phyloP scores from a whole-genome alignment of 2,329 filamentous ascomycete species.

The Microdochium trichocladiopsis region DNA sequence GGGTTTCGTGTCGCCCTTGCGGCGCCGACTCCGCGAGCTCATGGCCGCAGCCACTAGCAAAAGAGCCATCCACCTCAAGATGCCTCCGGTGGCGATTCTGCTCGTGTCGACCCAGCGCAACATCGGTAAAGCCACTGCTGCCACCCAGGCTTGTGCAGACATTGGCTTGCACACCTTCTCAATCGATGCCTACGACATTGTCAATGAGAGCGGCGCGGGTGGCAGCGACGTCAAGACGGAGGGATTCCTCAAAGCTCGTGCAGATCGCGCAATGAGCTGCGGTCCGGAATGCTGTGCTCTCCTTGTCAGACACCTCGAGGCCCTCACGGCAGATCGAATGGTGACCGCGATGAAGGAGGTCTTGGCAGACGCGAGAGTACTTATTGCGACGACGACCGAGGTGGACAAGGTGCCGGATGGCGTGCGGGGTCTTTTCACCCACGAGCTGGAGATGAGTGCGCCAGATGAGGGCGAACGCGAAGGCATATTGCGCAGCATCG shows the following conservation, averaged over 20 bases:
- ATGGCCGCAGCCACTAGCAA: conserved; percentile 84
- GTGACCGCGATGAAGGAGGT: conserved; percentile 79
- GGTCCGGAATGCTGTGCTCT: conserved; percentile 77
- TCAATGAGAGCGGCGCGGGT: conserved; percentile 83
- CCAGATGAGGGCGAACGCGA: conserved; percentile 91
- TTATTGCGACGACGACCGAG: conserved; percentile 92
- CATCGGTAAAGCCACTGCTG: conserved; percentile 83
- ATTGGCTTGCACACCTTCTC: conserved; percentile 84
- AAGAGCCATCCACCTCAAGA: conserved; percentile 75
- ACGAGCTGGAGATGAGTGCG: conserved; percentile 88
- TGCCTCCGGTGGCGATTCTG: conserved; percentile 83
- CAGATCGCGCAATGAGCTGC: conserved; percentile 83
- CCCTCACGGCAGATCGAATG: conserved; percentile 86
- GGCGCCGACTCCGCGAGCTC: conserved; percentile 71
- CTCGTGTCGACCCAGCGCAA: conserved; percentile 87
- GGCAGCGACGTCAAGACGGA: conserved; percentile 92
- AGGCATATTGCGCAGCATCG: conserved; percentile 72
- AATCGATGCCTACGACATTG: conserved; percentile 87
- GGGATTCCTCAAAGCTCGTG: conserved; percentile 78
- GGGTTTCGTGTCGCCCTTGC: conserved; percentile 50
- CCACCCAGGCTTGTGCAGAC: conserved; percentile 71
- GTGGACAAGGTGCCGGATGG: conserved; percentile 91
- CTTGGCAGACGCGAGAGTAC: conserved; percentile 67
- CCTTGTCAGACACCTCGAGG: conserved; percentile 85
- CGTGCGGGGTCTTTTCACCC: conserved; percentile 84